Conservation (phyloP, 2,329 filamentous ascomycete genomes). For the Tolypocladium amazonense region DNA sequence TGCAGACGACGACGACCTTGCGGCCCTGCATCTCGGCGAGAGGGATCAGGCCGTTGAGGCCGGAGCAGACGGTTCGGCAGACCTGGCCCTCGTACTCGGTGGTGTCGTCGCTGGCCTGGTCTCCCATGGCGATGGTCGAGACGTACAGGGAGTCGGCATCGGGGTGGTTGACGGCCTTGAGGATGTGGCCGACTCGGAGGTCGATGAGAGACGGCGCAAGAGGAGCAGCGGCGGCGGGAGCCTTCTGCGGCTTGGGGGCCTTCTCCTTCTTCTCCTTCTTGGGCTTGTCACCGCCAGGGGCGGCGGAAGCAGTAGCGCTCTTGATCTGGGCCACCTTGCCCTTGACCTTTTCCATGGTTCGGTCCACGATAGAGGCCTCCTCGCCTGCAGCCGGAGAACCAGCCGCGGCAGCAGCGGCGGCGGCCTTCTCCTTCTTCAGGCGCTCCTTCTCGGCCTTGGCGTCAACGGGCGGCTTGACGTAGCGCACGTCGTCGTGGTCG, state of each 20-base stretch:
- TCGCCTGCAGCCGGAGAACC: constrained; percentile 4
- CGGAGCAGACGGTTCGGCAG: constrained; percentile 92
- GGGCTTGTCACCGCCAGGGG: constrained; percentile 29
- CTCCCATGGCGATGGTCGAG: constrained; percentile 89
- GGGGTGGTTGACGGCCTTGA: constrained; percentile 90
- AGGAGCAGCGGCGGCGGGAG: constrained; percentile 59
- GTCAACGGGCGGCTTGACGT: constrained; percentile 81
- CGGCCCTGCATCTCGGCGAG: constrained; percentile 94
- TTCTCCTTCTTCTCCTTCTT: constrained; percentile 91
- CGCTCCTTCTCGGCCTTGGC: constrained; percentile 94
- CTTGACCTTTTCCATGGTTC: constrained; percentile 49
- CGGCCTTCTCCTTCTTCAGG: constrained; percentile 91
- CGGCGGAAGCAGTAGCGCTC: constrained; percentile 18
- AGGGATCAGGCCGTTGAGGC: constrained; percentile 84
- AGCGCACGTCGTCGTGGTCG: constrained; percentile 69
- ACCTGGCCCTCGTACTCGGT: constrained; percentile 84
- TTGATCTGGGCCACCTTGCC: constrained; percentile 40
- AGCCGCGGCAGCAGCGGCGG: constrained; percentile 42
- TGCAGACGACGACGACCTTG: constrained; percentile 92
- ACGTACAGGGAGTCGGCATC: constrained; percentile 95
- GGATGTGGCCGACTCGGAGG: constrained; percentile 90
- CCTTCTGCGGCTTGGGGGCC: constrained; percentile 62
- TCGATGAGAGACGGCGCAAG: constrained; percentile 83
- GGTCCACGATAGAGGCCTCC: constrained; percentile 42
- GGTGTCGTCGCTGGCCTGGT: constrained; percentile 80